Evolutionary conservation across 768 basidiomycete species (phyloP), one percentile per base, ranked within the genome.

Genomic region (Russula brevipes): DNA sequence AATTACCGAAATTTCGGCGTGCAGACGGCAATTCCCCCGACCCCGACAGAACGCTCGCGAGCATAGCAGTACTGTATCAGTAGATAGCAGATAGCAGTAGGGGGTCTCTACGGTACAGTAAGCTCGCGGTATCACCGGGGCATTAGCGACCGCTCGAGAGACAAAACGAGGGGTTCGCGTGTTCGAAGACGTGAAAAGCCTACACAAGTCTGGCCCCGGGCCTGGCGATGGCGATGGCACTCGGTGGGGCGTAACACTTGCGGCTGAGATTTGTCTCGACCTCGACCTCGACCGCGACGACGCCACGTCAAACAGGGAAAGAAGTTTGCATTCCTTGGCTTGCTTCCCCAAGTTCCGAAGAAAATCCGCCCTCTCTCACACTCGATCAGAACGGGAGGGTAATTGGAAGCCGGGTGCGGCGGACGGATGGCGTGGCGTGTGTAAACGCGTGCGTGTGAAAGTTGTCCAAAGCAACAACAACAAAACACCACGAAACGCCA

Each of bases 261-360:
- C 38, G 12, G 7, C 8, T 39, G 38, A 33, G 33, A 17, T 17
- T 59, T 41, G 51, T 31, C 31, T 52, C 36, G 59, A 54, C 24
- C 30, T 39, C n/a, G n/a, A 54, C 17, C 38, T 42, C 47, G 39
- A 24, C 54, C 17, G 17, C 46, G 19, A 49, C 45, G 31, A 17
- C 42, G 61, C 61, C 61, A 63, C 62, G 52, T 61, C 57, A n/a
- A 63, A 19, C 33, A 39, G 56, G 39, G 45, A 52, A 46, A 6
- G 36, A 38, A 59, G 47, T 51, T 46, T 31, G 50, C 56, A 31
- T 24, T 33, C n/a, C 31, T 45, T 6, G 14, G 5, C 35, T 30
- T 35, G 41, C 39, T 57, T 57, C 61, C 31, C 42, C 5, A 36
- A 12, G 31, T 11, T n/a, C 62, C 62, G 62, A 54, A 41, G 24